Evolutionary conservation across 2,329 filamentous ascomycete genomes (phyloP), one percentile per base, ranked within the genome.

Genomic region (Aschersonia sp.): DNA sequence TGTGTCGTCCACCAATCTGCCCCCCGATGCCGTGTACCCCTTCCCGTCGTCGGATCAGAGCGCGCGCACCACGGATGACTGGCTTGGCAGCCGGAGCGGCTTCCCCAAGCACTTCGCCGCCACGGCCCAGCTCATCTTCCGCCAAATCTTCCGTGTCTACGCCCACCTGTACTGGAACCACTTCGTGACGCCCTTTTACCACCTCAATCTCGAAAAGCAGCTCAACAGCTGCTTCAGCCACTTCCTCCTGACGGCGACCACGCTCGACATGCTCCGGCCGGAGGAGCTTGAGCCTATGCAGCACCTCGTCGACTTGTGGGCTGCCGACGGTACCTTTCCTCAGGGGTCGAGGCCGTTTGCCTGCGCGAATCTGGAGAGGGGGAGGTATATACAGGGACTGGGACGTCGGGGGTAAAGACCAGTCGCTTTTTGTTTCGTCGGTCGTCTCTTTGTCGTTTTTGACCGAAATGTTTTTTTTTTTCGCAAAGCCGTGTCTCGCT

Each of bases 111-210:
- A 84, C 51, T 95, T 95, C 63, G 73, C 86, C 55, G 77, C 80
- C 53, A 88, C 94, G 55, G 89, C 89, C 70, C 87, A 89, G 70
- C 80, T 81, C 49, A 89, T 94, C 58, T 88, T 95, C 70, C 84
- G 88, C 57, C 89, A 94, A 67, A 95, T 96, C 82, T 95, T 96
- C 73, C 84, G 89, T 51, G 89, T 94, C 56, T 96, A 96, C 61
- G 84, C 91, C 44, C 89, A 96, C 66, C 79, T 97, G 51, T 97
- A 96, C 72, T 94, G 92, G 75, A 85, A 87, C 49, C 89, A 96
- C 66, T 97, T 85, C 65, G 68, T 82, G 53, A 82, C 85, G 55
- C 83, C 83, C 4, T 86, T 87, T 65, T 88, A 85, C 67, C 81
- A 87, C 61, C 73, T 89, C 52, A 85, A 82, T 65, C 69, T 82